These are phyloP conservation scores for Sporothrix globosa DNA, from an alignment of 2,329 filamentous ascomycete genomes.

Conservation along the genomic window DNA sequence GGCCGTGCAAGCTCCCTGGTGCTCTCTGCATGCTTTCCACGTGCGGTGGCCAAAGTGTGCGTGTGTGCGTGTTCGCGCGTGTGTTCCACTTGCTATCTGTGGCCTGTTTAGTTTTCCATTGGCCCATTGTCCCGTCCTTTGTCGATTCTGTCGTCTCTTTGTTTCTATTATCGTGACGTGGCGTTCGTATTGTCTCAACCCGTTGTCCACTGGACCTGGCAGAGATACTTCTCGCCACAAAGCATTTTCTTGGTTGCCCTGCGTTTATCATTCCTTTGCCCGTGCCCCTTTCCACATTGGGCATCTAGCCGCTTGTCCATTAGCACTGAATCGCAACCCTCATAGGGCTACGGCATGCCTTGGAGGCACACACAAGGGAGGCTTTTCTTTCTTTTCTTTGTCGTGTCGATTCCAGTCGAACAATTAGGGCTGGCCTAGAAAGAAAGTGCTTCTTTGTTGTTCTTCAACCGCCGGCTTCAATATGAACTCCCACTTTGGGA, in stretches of 20 bases:
- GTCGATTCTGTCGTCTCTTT: background rate
- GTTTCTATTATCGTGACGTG: background rate
- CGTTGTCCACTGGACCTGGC: background rate
- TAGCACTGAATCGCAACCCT: background rate
- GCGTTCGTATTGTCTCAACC: background rate
- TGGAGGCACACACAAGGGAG: background rate
- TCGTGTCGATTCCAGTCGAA: background rate
- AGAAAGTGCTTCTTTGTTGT: conserved; percentile 11
- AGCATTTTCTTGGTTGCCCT: background rate
- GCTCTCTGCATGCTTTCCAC: conserved; percentile 11
- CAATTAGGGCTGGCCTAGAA: conserved; percentile 11
- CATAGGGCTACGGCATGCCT: conserved; percentile 8
- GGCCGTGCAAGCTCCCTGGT: background rate
- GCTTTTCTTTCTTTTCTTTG: background rate
- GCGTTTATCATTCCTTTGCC: conserved; percentile 13
- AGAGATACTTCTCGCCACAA: background rate
- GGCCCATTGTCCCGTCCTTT: background rate
- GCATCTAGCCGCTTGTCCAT: background rate
- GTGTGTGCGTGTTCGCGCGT: background rate
- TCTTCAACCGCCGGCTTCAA: background rate
- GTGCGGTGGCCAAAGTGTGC: background rate
- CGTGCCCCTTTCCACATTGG: conserved; percentile 15
- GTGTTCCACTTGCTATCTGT: no score
- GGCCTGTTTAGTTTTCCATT: background rate
- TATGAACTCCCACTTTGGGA: background rate